Percentiles rank a stretch among this genome's conserved stretches.
Evolutionary conservation across 306 rosid genomes (phyloP).

Genomic region (Rosa chinensis): DNA sequence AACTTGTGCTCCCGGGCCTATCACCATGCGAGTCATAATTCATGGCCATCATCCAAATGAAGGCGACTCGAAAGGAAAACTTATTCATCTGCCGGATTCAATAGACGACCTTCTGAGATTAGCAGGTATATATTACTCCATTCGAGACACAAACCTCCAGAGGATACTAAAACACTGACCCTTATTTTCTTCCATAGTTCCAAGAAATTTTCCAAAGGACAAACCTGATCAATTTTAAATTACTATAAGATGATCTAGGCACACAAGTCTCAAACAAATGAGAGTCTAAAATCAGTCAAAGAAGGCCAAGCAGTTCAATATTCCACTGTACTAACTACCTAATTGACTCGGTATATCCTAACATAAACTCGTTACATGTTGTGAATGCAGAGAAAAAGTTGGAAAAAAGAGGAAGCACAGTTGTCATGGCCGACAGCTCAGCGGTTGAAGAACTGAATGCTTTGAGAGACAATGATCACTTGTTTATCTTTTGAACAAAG

Average conservation of each 20-base stretch:
- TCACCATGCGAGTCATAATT: conserved; percentile 56
- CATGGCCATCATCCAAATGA: conserved; percentile 66
- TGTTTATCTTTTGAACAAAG: conserved; percentile 51
- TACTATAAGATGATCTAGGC: no score
- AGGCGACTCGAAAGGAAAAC: conserved; percentile 46
- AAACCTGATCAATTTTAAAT: not conserved
- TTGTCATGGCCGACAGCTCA: conserved; percentile 73
- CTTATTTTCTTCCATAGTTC: not conserved
- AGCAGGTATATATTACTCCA: conserved; percentile 56
- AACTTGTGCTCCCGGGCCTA: conserved; percentile 34
- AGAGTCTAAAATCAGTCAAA: not conserved
- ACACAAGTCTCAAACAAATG: not conserved
- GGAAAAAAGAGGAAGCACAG: conserved; percentile 60
- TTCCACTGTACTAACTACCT: not conserved
- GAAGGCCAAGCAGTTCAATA: not conserved
- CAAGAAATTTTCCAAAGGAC: not conserved
- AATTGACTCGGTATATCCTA: not conserved
- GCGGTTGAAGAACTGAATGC: conserved; percentile 64
- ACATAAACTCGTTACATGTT: conserved; percentile 12
- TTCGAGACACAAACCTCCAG: conserved; percentile 28
- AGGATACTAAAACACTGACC: not conserved
- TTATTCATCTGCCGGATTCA: conserved; percentile 68
- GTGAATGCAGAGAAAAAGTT: conserved; percentile 65
- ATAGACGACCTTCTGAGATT: conserved; percentile 56
- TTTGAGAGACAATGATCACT: conserved; percentile 67